phyloP scores from a whole-genome alignment of 495 filamentous ascomycete genomes.

The Penicillium antarcticum region DNA sequence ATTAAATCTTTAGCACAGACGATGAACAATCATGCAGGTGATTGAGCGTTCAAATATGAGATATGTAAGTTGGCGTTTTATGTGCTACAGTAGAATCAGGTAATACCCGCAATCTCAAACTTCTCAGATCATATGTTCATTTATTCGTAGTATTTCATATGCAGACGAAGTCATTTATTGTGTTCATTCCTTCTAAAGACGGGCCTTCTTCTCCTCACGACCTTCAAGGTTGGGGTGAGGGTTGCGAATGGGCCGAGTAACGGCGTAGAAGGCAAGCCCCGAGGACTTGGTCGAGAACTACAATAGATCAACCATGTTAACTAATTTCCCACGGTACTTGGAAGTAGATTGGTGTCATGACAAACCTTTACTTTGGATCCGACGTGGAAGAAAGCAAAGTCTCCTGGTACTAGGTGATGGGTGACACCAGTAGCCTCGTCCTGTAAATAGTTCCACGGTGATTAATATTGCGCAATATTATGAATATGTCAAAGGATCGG shows the following conservation, averaged over 20 bases:
- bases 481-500: not conserved
- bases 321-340: not conserved
- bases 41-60: no score
- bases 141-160: no score
- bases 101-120: no score
- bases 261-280: slow-evolving; percentile 30
- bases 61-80: no score
- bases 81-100: no score
- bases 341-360: not conserved
- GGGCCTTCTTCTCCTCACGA: slow-evolving; percentile 21
- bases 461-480: not conserved
- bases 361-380: slow-evolving; percentile 32
- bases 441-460: slow-evolving; percentile 1
- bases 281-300: slow-evolving; percentile 34
- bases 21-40: no score
- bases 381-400: slow-evolving; percentile 34
- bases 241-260: slow-evolving; percentile 24
- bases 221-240: slow-evolving; percentile 25
- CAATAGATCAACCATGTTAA: slow-evolving; percentile 1
- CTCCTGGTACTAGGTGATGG: slow-evolving; percentile 28
- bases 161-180: no score
- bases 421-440: slow-evolving; percentile 32
- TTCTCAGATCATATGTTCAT: no score
- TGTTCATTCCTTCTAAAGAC: slow-evolving; percentile 6
- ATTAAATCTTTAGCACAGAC: no score